Base-by-base conservation (phyloP, 2,329 filamentous ascomycete genomes). In the Acrocalymma vagum region DNA sequence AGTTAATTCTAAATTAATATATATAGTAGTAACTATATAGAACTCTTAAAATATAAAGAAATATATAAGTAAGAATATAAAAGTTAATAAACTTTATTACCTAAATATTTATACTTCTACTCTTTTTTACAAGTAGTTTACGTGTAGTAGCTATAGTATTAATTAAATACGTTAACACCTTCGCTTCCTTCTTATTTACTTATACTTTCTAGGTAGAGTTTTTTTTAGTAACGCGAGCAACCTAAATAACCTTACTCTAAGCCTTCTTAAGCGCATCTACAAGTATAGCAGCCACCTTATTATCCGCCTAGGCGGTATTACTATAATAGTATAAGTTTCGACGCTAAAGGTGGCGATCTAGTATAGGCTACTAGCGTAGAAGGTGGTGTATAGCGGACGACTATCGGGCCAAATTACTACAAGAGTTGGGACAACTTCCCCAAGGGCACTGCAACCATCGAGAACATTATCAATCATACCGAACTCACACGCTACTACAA, bases 181-280 rank as follows among this genome's bases (percentile, higher is more conserved):
- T 45, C 23, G 45, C 41, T 3, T 45, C 45, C 9, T 48, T 48
- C 27, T 49, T 42, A 1, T 45, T 49, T 11, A 42, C 45, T 28
- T 38, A 37, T 11, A 38, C 45, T 10, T 49, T 46, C 42, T 49
- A 42, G 45, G 42, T 46, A 10, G 45, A 49, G 6, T 49, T 49
- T 26, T n/a, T n/a, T 49, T 49, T 34, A 38, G 45, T 9, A 42
- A 42, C 23, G 33, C 46, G 6, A 46, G 30, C 31, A 46, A 28
- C 21, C 34, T 42, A 2, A 46, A 46, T 13, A 33, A 33, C 3
- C 38, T 49, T 8, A 49, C 42, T 4, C 39, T 49, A 9, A 26
- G 13, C 18, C 21, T 32, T 6, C 13, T 49, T 23, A 10, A 36
- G 9, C 36, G 42, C 2, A 46, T 49, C 3, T 38, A 46, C 16